Evolutionary conservation across 1,139 yeast species (phyloP).

Genomic region (Kodamaea anthophila): DNA sequence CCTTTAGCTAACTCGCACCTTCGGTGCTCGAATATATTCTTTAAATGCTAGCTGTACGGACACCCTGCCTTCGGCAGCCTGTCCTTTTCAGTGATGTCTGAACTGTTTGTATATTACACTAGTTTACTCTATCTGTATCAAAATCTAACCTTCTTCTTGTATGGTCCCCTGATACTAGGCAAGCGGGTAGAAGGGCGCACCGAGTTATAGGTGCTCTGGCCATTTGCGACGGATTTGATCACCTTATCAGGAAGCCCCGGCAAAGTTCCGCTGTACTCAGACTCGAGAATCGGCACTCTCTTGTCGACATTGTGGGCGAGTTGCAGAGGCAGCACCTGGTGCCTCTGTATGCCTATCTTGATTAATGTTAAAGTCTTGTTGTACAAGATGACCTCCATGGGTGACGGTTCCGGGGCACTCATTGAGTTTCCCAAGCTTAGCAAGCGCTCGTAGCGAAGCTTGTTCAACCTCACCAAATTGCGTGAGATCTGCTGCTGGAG

Average conservation of each 20-base stretch:
- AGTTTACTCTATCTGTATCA: slow-evolving; percentile 3
- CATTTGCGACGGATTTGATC: slow-evolving; percentile 11
- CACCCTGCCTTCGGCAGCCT: no score
- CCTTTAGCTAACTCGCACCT: no score
- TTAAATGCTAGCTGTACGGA: no score
- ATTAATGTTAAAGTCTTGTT: slow-evolving; percentile 40
- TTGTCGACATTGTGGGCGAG: slow-evolving; percentile 33
- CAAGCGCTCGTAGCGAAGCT: slow-evolving; percentile 56
- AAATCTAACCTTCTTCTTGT: slow-evolving; percentile 30
- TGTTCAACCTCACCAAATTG: slow-evolving; percentile 53
- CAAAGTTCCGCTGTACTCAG: slow-evolving; percentile 72
- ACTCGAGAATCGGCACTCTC: slow-evolving; percentile 62
- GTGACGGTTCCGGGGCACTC: slow-evolving; percentile 21
- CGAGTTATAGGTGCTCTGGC: slow-evolving; percentile 9
- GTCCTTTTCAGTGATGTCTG: no score
- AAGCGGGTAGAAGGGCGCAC: slow-evolving; percentile 20
- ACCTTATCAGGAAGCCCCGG: slow-evolving; percentile 49
- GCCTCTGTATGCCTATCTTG: slow-evolving; percentile 23
- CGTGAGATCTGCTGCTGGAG: slow-evolving; percentile 51
- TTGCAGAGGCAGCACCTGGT: slow-evolving; percentile 22
- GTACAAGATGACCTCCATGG: slow-evolving; percentile 25
- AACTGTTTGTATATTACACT: no score
- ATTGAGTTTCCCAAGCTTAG: slow-evolving; percentile 25
- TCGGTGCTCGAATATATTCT: no score
- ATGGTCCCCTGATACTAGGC: slow-evolving; percentile 38